Percentiles rank a stretch among this genome's conserved stretches.
phyloP scores from a whole-genome alignment of 148 eudicot genomes.

The Nyssa sinensis region DNA sequence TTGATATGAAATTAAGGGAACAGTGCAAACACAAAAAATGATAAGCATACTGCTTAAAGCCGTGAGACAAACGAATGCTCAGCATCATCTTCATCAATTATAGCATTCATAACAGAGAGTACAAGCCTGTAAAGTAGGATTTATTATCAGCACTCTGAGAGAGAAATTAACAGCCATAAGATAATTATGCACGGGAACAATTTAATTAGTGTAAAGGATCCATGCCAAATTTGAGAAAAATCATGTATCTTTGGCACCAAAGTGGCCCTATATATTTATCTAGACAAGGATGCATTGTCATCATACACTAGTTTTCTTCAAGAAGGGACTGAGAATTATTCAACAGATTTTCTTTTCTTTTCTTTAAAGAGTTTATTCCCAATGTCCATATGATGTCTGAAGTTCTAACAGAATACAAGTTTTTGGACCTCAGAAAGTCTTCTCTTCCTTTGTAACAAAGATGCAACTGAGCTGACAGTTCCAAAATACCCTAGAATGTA shows the following conservation, averaged over 20 bases:
- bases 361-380: neutral
- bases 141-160: slow-evolving; percentile 12
- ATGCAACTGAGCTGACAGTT: neutral
- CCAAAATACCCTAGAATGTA: neutral
- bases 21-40: no score
- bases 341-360: neutral
- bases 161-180: neutral
- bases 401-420: neutral
- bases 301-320: neutral
- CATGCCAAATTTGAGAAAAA: neutral
- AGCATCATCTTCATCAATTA: slow-evolving; percentile 66
- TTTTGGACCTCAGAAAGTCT: no score
- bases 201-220: neutral
- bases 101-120: slow-evolving; percentile 47
- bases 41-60: slow-evolving; percentile 4
- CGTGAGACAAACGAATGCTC: slow-evolving; percentile 32
- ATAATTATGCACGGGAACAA: neutral
- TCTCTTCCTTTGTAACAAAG: neutral
- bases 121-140: slow-evolving; percentile 62
- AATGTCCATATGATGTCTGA: neutral
- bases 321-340: neutral
- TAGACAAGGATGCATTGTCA: neutral
- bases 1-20: no score
- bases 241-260: neutral
- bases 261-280: neutral